phyloP scores from a whole-genome alignment of 805 yeast genomes.

The Yarrowia sp. region DNA sequence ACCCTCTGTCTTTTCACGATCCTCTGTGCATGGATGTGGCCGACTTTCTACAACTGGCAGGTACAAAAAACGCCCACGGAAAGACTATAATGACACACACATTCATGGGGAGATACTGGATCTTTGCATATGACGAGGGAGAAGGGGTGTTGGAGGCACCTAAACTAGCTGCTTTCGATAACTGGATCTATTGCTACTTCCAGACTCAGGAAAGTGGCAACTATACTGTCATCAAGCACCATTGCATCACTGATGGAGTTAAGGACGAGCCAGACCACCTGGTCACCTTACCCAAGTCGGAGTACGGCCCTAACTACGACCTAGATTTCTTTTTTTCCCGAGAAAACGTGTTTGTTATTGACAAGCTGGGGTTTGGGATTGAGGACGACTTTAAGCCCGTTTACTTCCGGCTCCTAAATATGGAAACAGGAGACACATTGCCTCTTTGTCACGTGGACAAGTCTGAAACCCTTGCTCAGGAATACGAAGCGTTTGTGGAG shows the following conservation, averaged over 20 bases:
- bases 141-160: neutral
- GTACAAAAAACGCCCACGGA: constrained; percentile 4
- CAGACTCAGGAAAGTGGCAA: neutral
- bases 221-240: constrained; percentile 16
- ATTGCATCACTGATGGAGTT: constrained; percentile 5
- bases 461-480: constrained; percentile 1
- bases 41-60: constrained; percentile 13
- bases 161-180: neutral
- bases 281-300: neutral
- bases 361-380: neutral
- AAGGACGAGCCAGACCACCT: constrained; percentile 8
- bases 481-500: constrained; percentile 19
- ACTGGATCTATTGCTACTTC: constrained; percentile 17
- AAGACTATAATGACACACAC: constrained; percentile 4
- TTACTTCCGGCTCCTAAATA: neutral
- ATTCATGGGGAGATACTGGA: constrained; percentile 21
- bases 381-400: constrained; percentile 14
- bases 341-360: constrained; percentile 15
- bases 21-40: constrained; percentile 16
- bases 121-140: constrained; percentile 3
- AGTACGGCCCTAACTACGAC: neutral
- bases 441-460: constrained; percentile 15
- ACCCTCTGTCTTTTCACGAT: neutral
- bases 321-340: constrained; percentile 7
- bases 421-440: neutral